phyloP scores from a whole-genome alignment of 805 yeast genomes.

The Candida verbasci region DNA sequence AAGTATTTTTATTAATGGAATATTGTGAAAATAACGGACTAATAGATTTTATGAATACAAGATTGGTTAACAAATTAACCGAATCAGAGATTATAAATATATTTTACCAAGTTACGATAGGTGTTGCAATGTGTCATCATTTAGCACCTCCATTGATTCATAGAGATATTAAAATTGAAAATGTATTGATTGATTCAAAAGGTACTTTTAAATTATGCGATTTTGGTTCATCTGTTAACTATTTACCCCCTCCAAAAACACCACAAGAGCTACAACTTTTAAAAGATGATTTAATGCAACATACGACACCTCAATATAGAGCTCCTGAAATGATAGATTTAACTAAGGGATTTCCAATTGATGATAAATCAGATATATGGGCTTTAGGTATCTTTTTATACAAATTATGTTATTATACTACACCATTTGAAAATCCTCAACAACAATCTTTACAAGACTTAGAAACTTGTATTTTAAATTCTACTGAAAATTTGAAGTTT shows the following conservation, averaged over 20 bases:
- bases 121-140: constrained; percentile 76
- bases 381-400: constrained; percentile 76
- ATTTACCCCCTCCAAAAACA: constrained; percentile 57
- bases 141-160: constrained; percentile 67
- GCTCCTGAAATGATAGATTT: constrained; percentile 83
- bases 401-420: constrained; percentile 74
- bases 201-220: constrained; percentile 70
- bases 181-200: constrained; percentile 58
- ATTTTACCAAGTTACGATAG: constrained; percentile 66
- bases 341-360: constrained; percentile 62
- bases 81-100: constrained; percentile 67
- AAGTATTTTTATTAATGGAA: constrained; percentile 78
- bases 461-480: constrained; percentile 60
- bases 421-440: constrained; percentile 66
- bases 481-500: constrained; percentile 42
- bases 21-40: constrained; percentile 71
- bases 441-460: constrained; percentile 34
- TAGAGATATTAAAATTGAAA: constrained; percentile 79
- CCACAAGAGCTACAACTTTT: constrained; percentile 56
- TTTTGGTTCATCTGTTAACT: constrained; percentile 74
- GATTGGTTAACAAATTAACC: constrained; percentile 59
- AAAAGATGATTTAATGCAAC: constrained; percentile 67
- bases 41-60: constrained; percentile 74
- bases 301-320: constrained; percentile 82
- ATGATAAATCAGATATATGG: constrained; percentile 84